These are phyloP conservation scores for Hortaea sp. DNA, from an alignment of 2,329 filamentous ascomycete species.

Conservation along the genomic window DNA sequence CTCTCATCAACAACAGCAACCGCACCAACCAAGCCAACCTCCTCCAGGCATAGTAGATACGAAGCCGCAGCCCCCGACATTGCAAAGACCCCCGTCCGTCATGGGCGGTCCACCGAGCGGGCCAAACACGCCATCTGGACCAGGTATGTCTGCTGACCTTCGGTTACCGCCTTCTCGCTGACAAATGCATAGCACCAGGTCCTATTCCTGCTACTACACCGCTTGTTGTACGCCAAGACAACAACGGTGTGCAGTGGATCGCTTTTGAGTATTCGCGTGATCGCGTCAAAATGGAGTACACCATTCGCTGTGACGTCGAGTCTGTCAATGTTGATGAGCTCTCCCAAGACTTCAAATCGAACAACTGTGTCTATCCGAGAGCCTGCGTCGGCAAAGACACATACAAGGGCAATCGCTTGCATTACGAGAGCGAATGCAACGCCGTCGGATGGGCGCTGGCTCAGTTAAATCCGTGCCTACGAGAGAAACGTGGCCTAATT, in stretches of 20 bases:
- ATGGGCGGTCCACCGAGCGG: conserved; percentile 14
- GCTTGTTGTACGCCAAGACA: conserved; percentile 84
- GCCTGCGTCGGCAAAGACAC: conserved; percentile 92
- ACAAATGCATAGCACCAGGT: conserved; percentile 84
- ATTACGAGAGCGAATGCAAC: conserved; percentile 98
- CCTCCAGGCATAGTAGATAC: conserved; percentile 12
- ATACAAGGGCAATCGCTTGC: conserved; percentile 88
- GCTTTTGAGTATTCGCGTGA: conserved; percentile 97
- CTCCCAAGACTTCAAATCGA: conserved; percentile 82
- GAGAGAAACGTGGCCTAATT: conserved; percentile 90
- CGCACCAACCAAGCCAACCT: conserved; percentile 53
- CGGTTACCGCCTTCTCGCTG: conserved; percentile 36
- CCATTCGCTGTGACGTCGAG: conserved; percentile 94
- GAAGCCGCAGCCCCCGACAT: conserved; percentile 8
- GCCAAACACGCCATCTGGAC: conserved; percentile 21
- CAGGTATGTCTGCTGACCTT: conserved; percentile 14
- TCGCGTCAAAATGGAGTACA: conserved; percentile 98
- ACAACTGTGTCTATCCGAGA: conserved; percentile 95
- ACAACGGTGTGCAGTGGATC: conserved; percentile 97
- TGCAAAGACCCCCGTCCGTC: conserved; percentile 12
- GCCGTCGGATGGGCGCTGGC: conserved; percentile 98
- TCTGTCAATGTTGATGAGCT: conserved; percentile 86
- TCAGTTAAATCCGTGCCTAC: conserved; percentile 78
- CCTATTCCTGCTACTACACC: conserved; percentile 96
- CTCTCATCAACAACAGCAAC: conserved; percentile 14